Conservation (phyloP, 352 stramenopile species). For the Phytopythium litorale region DNA sequence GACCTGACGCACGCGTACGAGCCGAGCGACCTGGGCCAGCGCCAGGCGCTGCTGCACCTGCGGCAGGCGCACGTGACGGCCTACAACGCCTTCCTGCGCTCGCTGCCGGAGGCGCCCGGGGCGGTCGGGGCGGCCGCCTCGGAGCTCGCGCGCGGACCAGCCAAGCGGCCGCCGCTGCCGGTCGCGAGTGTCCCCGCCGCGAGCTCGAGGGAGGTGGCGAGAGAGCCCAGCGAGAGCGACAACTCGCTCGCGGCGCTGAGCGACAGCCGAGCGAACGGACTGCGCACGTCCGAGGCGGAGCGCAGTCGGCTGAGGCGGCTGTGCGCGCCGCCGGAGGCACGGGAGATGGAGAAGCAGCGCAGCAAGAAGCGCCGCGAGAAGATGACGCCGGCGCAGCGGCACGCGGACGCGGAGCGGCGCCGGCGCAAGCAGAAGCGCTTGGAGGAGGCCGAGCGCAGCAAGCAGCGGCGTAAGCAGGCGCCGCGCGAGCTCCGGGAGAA, state of each 20-base stretch:
- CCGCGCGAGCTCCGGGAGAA: conserved; percentile 37
- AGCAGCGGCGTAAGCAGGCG: conserved; percentile 41
- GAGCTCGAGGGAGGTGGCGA: no score
- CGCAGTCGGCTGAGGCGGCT: conserved; percentile 51
- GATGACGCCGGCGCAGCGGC: conserved; percentile 57
- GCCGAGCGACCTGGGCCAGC: conserved; percentile 48
- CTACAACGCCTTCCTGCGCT: conserved; percentile 52
- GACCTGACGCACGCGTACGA: conserved; percentile 68
- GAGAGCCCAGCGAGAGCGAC: no score
- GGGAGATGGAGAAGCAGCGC: conserved; percentile 44
- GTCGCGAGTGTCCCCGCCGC: no score
- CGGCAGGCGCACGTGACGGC: conserved; percentile 49
- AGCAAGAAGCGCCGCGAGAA: conserved; percentile 58
- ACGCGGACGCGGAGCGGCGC: conserved; percentile 61
- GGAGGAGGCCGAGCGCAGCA: conserved; percentile 47
- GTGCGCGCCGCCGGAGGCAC: conserved; percentile 38
- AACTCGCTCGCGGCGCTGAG: no score
- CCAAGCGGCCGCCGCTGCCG: no score
- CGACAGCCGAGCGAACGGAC: conserved; percentile 7
- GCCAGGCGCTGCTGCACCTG: conserved; percentile 61
- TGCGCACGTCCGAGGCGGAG: conserved; percentile 47
- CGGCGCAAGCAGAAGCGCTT: conserved; percentile 47
- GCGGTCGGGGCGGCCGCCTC: not conserved
- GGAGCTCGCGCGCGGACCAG: not conserved
- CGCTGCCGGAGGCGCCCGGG: conserved; percentile 28